Conservation (phyloP, 495 filamentous ascomycete species). For the Neurospora sp. region DNA sequence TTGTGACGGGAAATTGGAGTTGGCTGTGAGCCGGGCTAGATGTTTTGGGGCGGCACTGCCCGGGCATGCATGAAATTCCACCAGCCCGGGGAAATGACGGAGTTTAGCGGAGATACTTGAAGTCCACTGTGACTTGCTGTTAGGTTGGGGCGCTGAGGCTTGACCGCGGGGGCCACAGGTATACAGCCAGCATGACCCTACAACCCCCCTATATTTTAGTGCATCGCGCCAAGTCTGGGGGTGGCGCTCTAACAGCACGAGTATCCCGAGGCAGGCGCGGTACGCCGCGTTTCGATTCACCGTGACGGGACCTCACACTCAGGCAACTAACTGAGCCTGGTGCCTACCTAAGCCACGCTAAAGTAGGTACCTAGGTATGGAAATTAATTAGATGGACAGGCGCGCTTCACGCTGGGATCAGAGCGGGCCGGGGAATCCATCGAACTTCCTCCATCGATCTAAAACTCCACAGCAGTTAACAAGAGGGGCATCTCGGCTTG, state of each 20-base stretch:
- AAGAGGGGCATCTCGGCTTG: not conserved
- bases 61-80: not conserved
- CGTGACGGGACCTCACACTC: not conserved
- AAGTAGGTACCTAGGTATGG: not conserved
- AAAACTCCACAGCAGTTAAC: not conserved
- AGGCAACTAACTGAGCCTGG: not conserved
- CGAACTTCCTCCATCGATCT: not conserved
- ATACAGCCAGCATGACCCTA: not conserved
- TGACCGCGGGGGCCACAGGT: not conserved
- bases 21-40: not conserved
- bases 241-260: not conserved
- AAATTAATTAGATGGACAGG: not conserved
- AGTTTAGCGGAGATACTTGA: not conserved
- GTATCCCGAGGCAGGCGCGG: not conserved
- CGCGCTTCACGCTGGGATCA: not conserved
- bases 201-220: not conserved
- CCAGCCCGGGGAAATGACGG: not conserved
- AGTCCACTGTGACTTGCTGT: not conserved
- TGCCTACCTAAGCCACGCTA: not conserved
- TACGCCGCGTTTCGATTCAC: not conserved
- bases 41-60: not conserved
- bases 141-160: not conserved
- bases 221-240: not conserved
- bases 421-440: not conserved
- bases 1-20: not conserved